Percentiles rank a stretch among this genome's conserved stretches.
Evolutionary conservation across 441 rosid species (phyloP).

Genomic region (Rhodomyrtus psidioides): DNA sequence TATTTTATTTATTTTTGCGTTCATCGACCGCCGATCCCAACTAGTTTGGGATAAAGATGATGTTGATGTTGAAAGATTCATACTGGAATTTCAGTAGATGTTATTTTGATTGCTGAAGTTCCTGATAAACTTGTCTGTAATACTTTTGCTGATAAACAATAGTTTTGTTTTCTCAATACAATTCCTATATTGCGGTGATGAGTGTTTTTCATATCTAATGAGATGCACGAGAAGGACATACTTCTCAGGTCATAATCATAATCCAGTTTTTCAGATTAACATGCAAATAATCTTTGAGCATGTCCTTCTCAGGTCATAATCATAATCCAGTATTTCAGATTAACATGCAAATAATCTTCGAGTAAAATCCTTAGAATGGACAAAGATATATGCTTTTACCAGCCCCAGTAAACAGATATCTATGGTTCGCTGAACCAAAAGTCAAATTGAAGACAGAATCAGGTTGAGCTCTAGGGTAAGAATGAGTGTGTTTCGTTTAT

Average conservation of each 20-base stretch:
- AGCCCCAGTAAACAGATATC: not conserved
- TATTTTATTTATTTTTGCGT: no score
- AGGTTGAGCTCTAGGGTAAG: not conserved
- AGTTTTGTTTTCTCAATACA: not conserved
- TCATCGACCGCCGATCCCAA: no score
- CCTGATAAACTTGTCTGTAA: not conserved
- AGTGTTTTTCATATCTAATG: not conserved
- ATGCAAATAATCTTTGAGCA: not conserved
- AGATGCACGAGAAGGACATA: not conserved
- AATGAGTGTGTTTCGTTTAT: not conserved
- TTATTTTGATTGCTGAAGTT: not conserved
- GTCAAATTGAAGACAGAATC: not conserved
- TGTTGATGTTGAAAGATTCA: no score
- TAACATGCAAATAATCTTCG: not conserved
- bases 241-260: not conserved
- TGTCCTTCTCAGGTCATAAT: not conserved
- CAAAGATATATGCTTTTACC: not conserved
- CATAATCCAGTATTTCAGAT: not conserved
- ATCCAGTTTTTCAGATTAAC: not conserved
- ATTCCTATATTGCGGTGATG: not conserved
- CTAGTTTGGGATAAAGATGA: no score
- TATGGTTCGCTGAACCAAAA: not conserved
- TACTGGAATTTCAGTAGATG: not conserved
- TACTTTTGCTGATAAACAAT: not conserved
- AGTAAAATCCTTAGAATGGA: not conserved